Evolutionary conservation across 179 eudicot genomes (phyloP).

Genomic region (Beta lomatogona): DNA sequence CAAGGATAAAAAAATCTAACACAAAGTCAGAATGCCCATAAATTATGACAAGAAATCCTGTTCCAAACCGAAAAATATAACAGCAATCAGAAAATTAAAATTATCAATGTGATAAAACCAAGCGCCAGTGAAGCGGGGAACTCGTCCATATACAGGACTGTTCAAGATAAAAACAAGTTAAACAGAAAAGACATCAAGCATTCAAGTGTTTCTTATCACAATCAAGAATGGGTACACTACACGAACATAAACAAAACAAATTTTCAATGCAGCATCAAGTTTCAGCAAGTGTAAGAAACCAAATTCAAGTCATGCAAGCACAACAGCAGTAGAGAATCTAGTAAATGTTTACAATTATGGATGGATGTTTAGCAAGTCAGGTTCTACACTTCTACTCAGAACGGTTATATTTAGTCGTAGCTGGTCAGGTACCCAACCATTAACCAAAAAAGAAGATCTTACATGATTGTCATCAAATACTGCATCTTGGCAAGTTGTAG

Average conservation of each 20-base stretch:
- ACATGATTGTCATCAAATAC: conserved; percentile 80
- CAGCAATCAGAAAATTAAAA: not conserved
- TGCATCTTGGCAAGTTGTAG: conserved; percentile 70
- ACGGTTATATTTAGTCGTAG: not conserved
- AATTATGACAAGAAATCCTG: not conserved
- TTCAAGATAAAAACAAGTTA: not conserved
- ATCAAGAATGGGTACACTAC: not conserved
- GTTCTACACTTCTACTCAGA: not conserved
- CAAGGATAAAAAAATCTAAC: not conserved
- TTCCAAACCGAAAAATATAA: not conserved
- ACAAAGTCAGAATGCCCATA: not conserved
- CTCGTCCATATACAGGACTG: not conserved
- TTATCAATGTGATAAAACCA: not conserved
- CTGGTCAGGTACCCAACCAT: not conserved
- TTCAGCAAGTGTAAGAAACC: not conserved
- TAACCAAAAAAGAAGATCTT: conserved; percentile 26
- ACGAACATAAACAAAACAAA: not conserved
- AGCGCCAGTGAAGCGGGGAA: not conserved
- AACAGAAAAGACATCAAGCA: not conserved
- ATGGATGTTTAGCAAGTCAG: not conserved
- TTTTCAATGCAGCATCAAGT: not conserved
- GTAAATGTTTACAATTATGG: not conserved
- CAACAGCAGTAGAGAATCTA: not conserved
- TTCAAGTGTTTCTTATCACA: not conserved
- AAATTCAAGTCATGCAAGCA: conserved; percentile 1